Evolutionary conservation across 2,329 filamentous ascomycete species (phyloP).

Genomic region (Chaetothyriales sp.): DNA sequence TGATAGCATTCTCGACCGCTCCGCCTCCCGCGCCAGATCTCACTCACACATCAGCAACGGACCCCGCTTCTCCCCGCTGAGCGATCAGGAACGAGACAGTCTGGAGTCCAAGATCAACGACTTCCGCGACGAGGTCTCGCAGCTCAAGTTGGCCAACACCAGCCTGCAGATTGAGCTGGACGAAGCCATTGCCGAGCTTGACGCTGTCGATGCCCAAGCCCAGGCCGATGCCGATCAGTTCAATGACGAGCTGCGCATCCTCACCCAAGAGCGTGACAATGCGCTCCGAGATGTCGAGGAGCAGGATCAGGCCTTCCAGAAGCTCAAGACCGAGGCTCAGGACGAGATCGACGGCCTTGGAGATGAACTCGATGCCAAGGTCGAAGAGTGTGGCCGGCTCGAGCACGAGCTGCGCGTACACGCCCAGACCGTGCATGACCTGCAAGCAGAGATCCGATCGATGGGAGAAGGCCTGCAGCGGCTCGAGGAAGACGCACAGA

Average conservation of each 20-base stretch:
- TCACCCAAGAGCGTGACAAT: constrained; percentile 78
- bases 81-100: constrained; percentile 69
- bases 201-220: constrained; percentile 56
- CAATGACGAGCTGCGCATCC: constrained; percentile 62
- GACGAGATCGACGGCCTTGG: constrained; percentile 46
- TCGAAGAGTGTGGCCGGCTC: constrained; percentile 55
- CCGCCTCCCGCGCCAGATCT: constrained; percentile 70
- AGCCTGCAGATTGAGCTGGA: constrained; percentile 74
- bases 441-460: constrained; percentile 86
- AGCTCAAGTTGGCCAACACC: constrained; percentile 78
- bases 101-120: constrained; percentile 72
- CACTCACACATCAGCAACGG: constrained; percentile 59
- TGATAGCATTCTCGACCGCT: constrained; percentile 89
- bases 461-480: constrained; percentile 76
- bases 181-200: constrained; percentile 64
- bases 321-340: constrained; percentile 44
- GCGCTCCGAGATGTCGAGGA: constrained; percentile 60
- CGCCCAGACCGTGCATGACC: constrained; percentile 75
- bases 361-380: constrained; percentile 57
- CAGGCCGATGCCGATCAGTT: constrained; percentile 70
- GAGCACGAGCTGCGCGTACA: constrained; percentile 60
- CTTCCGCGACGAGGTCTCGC: constrained; percentile 72
- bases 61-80: constrained; percentile 51
- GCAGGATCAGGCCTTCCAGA: constrained; percentile 38
- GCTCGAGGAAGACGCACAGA: constrained; percentile 78